phyloP scores from a whole-genome alignment of 768 basidiomycete species.

The Phanerochaete carnosa region DNA sequence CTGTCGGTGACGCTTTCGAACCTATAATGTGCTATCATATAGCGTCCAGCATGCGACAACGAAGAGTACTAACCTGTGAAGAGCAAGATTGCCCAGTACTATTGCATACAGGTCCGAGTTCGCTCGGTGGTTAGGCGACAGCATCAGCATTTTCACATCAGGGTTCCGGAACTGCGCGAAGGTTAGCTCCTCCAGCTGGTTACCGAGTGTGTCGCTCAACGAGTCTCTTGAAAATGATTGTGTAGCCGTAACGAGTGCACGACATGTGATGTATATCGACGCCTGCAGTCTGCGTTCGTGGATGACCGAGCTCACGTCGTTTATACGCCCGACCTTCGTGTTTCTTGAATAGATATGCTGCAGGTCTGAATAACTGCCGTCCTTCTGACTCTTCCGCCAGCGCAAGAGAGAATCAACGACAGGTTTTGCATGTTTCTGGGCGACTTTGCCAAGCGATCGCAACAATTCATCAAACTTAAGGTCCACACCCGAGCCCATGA shows the following conservation, averaged over 20 bases:
- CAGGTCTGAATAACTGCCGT: constrained; percentile 48
- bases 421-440: constrained; percentile 77
- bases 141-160: constrained; percentile 59
- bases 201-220: constrained; percentile 73
- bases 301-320: constrained; percentile 49
- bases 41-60: neutral
- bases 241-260: constrained; percentile 77
- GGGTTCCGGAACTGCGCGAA: constrained; percentile 82
- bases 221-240: constrained; percentile 71
- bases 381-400: constrained; percentile 79
- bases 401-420: constrained; percentile 85
- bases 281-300: constrained; percentile 78
- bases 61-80: constrained; percentile 56
- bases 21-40: constrained; percentile 32
- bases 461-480: constrained; percentile 80
- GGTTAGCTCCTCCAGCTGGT: constrained; percentile 80
- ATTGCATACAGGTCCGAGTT: constrained; percentile 83
- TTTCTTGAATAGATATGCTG: constrained; percentile 42
- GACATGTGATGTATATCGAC: constrained; percentile 87
- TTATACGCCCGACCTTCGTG: constrained; percentile 32
- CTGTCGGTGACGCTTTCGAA: constrained; percentile 93
- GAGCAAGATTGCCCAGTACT: constrained; percentile 81
- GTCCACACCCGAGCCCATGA: constrained; percentile 73
- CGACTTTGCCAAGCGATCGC: constrained; percentile 81
- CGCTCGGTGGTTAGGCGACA: constrained; percentile 72